Conservation (phyloP, 352 stramenopile species). For the Blastocystis sp. region DNA sequence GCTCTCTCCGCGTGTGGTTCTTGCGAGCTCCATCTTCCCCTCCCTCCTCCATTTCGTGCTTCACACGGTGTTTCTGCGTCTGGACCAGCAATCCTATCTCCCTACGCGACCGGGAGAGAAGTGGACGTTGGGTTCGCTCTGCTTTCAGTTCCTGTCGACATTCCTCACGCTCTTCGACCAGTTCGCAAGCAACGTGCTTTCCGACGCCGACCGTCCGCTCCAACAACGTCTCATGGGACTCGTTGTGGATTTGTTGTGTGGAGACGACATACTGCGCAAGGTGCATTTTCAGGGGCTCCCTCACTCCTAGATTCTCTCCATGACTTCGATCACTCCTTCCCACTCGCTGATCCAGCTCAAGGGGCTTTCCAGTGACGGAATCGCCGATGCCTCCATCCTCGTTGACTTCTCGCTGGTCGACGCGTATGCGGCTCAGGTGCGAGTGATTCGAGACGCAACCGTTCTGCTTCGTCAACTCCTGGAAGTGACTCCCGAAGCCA, state of each 20-base stretch:
- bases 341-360: not conserved
- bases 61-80: not conserved
- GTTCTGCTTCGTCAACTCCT: not conserved
- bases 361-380: not conserved
- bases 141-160: not conserved
- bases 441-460: not conserved
- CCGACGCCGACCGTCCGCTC: not conserved
- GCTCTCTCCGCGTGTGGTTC: not conserved
- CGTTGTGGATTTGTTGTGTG: not conserved
- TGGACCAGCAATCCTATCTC: not conserved
- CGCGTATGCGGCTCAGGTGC: not conserved
- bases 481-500: not conserved
- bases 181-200: not conserved
- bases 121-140: not conserved
- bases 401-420: conserved; percentile 11
- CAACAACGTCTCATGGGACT: not conserved
- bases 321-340: not conserved
- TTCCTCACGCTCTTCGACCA: not conserved
- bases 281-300: too few relatives aligned
- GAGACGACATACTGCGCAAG: not conserved
- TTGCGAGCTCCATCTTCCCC: not conserved
- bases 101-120: not conserved
- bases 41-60: not conserved
- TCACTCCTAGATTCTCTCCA: not conserved
- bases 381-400: not conserved